A percentile compares a stretch with the other conserved stretches of the same genome.
Evolutionary conservation across 2,329 filamentous ascomycete genomes (phyloP).

Genomic region (Westerdykella aurantiaca): DNA sequence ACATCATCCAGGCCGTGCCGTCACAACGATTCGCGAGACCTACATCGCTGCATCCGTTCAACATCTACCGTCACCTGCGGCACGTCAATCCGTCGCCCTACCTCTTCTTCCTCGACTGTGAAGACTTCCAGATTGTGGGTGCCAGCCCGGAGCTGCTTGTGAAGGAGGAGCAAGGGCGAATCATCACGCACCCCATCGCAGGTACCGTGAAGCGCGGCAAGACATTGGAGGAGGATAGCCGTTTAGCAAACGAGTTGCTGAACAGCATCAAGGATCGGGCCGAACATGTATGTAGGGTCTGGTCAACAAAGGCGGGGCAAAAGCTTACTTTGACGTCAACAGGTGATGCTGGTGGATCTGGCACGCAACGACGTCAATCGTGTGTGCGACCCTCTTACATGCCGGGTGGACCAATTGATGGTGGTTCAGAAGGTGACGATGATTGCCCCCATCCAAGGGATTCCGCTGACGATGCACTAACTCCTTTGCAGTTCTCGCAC

Average conservation of each 20-base stretch:
- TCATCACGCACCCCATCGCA: slow-evolving; percentile 95
- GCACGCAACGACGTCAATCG: slow-evolving; percentile 96
- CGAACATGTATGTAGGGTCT: slow-evolving; percentile 29
- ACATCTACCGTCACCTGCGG: slow-evolving; percentile 91
- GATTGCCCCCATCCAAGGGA: slow-evolving; percentile 4
- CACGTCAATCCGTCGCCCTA: slow-evolving; percentile 98
- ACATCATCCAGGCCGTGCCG: slow-evolving; percentile 97
- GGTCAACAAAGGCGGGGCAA: slow-evolving; percentile 53
- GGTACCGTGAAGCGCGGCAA: slow-evolving; percentile 87
- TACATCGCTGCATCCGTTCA: slow-evolving; percentile 90
- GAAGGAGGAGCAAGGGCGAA: slow-evolving; percentile 76
- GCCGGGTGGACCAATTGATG: slow-evolving; percentile 90
- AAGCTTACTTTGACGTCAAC: slow-evolving; percentile 37
- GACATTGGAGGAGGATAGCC: slow-evolving; percentile 73
- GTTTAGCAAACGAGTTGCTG: slow-evolving; percentile 69
- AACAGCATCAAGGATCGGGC: slow-evolving; percentile 74
- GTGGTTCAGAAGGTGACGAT: slow-evolving; percentile 46
- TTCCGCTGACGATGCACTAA: not conserved
- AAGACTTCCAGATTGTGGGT: slow-evolving; percentile 89
- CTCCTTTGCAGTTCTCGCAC: slow-evolving; percentile 66
- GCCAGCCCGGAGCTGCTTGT: slow-evolving; percentile 92
- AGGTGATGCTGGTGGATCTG: slow-evolving; percentile 96
- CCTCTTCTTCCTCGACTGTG: slow-evolving; percentile 91
- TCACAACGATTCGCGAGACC: slow-evolving; percentile 88
- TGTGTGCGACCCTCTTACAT: slow-evolving; percentile 84